Base-by-base conservation (phyloP, 2,329 filamentous ascomycete species). In the Colletotrichum truncatum region DNA sequence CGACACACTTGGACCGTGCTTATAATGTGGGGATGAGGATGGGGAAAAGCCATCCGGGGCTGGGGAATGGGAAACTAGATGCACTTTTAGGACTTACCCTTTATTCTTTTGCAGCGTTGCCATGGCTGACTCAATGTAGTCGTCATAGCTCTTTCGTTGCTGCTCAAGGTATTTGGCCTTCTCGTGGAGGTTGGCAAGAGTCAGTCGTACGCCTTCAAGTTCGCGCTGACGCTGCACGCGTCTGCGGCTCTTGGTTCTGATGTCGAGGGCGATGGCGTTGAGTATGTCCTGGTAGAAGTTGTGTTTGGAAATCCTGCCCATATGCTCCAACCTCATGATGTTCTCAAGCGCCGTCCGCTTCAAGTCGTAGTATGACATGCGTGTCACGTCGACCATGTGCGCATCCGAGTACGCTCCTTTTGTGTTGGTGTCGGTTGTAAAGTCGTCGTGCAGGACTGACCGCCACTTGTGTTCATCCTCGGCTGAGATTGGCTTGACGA, bases 61-160 rank as follows among this genome's bases (percentile, higher is more conserved):
- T 25, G 39, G 26, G 46, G 10, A 51, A 11, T 18, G 11, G 14
- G 28, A 28, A 4, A 9, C 5, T 21, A 23, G 9, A 48, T 21
- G 18, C 9, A 26, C 12, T 28, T 16, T 5, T 7, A 52, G 57
- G 49, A 78, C 86, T 76, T 85, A 91, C 87, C 91, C 94, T 80
- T 98, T 98, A 79, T 98, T 97, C 80, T 93, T 97, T 78, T 98
- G 96, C 64, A 99, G 84, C 4, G 97, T 99, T 66, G 94, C 87
- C 93, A 99, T 98, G 51, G 96, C 95, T 78, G 97, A 94, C 81
- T 99, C 97, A 74, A 99, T 97, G 80, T 99, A 99, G 81, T 99
- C 94, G 76, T 99, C 97, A 81, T 99, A 99, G 69, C 91, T 96
- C 84, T 97, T 97, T 66, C 97, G 88, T 80, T 99, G 96, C 71